Evolutionary conservation across 352 stramenopile genomes (phyloP), one percentile per base, ranked within the genome.

Genomic region (Pythium brassicae): DNA sequence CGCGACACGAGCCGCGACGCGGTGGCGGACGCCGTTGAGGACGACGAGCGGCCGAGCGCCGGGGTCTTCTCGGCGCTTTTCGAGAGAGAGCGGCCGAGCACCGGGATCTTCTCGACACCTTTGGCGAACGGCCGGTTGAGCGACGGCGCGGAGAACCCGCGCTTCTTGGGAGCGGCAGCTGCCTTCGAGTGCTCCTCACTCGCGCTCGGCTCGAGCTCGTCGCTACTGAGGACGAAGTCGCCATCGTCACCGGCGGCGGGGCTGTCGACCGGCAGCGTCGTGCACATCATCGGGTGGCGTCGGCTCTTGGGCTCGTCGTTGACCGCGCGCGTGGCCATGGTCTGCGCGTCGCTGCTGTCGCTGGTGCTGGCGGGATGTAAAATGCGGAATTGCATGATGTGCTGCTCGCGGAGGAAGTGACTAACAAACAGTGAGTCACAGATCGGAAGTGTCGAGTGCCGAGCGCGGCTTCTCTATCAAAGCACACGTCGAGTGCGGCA

Each of bases 1-100:
- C 82, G 78, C 50, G 68, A 83, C 3, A 89, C 70, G 57, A 91
- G 71, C 10, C 71, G 69, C 22, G 74, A 80, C 3, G 78, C 69
- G 23, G 60, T 63, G 15, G 50, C 49, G 4, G 49, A 53, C 19
- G 71, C 71, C 5, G 71, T 59, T 50, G 62, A 53, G 4, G 68
- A 72, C 23, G 69, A 74, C 3, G 64, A 57, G 11, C 57, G 57
- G 2, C 43, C 37, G 32, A 63, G 50, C 42, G 57, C 37, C 42
- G 57, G 57, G 29, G 57, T 53, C 32, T 57, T 56, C 39, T 62
- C 49, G 11, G 53, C 43, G 22, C 53, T 23, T 35, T 46, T 65
- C 32, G 70, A 77, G 19, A 74, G 68, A 6, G 72, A 72, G 20
- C 63, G 61, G 19, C 59, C 57, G 39, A 83, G 45, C 58, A 65